These are phyloP conservation scores for Paracamarosporium sp. DNA, from an alignment of 2,329 filamentous ascomycete genomes.

Conservation along the genomic window DNA sequence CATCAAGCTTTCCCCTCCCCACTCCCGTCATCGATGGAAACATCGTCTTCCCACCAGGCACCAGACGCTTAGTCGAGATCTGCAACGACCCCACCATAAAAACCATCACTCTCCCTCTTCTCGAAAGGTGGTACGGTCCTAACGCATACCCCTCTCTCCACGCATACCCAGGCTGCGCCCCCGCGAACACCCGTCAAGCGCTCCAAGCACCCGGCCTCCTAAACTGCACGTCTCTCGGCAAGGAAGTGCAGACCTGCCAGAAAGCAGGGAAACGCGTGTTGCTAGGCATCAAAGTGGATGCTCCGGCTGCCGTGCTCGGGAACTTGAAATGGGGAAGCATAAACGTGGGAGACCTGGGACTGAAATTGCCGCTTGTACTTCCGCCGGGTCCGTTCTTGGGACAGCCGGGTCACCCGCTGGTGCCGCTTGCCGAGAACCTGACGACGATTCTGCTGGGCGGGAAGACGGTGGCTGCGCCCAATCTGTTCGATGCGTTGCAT, in stretches of 20 bases:
- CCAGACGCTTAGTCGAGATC: conserved; percentile 33
- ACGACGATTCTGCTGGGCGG: neutral
- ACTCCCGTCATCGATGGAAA: conserved; percentile 18
- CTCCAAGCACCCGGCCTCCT: conserved; percentile 46
- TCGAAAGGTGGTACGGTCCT: conserved; percentile 41
- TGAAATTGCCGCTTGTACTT: neutral
- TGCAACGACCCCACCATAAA: conserved; percentile 44
- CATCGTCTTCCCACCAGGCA: conserved; percentile 13
- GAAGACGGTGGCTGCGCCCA: neutral
- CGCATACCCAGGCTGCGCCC: conserved; percentile 45
- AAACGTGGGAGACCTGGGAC: neutral
- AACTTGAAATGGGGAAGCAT: conserved; percentile 26
- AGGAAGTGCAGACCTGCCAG: conserved; percentile 46
- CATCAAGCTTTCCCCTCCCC: neutral
- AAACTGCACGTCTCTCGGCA: conserved; percentile 46
- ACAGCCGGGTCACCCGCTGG: neutral
- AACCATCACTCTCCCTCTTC: conserved; percentile 47
- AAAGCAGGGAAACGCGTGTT: conserved; percentile 48
- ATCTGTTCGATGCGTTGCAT: conserved; percentile 28
- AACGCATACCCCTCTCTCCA: conserved; percentile 38
- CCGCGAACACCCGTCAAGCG: conserved; percentile 36
- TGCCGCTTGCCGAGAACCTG: neutral
- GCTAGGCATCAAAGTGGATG: conserved; percentile 43
- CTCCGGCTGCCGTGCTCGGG: conserved; percentile 26
- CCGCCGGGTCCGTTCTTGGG: conserved; percentile 2